These are phyloP conservation scores for Pseudogymnoascus sp. DNA, from an alignment of 2,329 filamentous ascomycete species.

Conservation along the genomic window DNA sequence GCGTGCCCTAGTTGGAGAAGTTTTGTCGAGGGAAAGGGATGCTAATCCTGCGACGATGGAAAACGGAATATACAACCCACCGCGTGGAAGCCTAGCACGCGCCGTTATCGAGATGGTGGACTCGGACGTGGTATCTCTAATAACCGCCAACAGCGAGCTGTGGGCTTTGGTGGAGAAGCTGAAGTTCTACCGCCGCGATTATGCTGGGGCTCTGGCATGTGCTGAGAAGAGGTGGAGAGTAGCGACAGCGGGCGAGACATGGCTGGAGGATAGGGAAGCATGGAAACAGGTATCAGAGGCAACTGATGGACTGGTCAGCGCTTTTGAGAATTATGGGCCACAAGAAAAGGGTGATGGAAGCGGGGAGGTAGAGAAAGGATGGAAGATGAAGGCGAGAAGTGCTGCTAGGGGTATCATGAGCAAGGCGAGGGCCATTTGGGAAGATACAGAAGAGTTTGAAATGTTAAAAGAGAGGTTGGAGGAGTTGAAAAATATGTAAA, in stretches of 20 bases:
- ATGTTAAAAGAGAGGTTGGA: conserved; percentile 48
- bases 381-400: conserved; percentile 82
- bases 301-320: conserved; percentile 72
- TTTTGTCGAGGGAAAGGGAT: conserved; percentile 41
- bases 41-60: conserved; percentile 28
- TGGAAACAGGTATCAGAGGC: conserved; percentile 51
- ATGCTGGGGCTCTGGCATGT: conserved; percentile 64
- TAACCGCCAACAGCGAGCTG: conserved; percentile 67
- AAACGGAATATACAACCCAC: conserved; percentile 32
- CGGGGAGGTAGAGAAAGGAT: conserved; percentile 63
- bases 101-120: conserved; percentile 67
- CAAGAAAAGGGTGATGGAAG: conserved; percentile 48
- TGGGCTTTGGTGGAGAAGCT: conserved; percentile 68
- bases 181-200: conserved; percentile 64
- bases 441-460: conserved; percentile 62
- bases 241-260: conserved; percentile 39
- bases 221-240: conserved; percentile 87
- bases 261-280: conserved; percentile 36
- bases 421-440: conserved; percentile 73
- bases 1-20: conserved; percentile 61
- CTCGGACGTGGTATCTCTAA: conserved; percentile 65
- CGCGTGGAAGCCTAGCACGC: conserved; percentile 51
- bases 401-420: conserved; percentile 77
- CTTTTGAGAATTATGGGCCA: conserved; percentile 70
- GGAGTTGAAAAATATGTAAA: conserved; percentile 36